phyloP scores from a whole-genome alignment of 2,329 filamentous ascomycete species.

The Helminthosporium solani region DNA sequence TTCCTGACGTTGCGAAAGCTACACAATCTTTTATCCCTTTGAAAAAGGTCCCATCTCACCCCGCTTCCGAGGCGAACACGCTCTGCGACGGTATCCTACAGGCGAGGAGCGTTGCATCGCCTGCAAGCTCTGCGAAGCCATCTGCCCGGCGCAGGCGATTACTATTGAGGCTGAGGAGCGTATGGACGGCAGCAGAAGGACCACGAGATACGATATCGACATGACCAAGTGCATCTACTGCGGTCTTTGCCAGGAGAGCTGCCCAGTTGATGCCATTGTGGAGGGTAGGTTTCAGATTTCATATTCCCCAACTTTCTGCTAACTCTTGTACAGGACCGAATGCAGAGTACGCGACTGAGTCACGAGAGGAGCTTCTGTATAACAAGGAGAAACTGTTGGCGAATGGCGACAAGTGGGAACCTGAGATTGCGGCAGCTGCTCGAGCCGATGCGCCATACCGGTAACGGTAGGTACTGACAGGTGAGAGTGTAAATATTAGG shows the following conservation, averaged over 20 bases:
- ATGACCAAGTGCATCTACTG: constrained; percentile 99
- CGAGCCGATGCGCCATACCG: constrained; percentile 83
- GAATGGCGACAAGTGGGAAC: constrained; percentile 81
- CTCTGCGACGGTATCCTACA: constrained; percentile 90
- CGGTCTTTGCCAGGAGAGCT: constrained; percentile 98
- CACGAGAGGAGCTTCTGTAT: constrained; percentile 90
- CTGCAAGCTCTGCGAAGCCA: constrained; percentile 98
- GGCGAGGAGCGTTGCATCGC: constrained; percentile 99
- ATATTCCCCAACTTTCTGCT: constrained; percentile 7
- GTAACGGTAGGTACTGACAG: constrained; percentile 23
- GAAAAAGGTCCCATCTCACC: constrained; percentile 98
- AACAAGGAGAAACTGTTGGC: constrained; percentile 94
- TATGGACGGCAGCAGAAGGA: constrained; percentile 90
- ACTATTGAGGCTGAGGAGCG: constrained; percentile 99
- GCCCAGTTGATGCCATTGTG: constrained; percentile 93
- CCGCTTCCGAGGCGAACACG: constrained; percentile 97
- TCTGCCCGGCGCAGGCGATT: constrained; percentile 97
- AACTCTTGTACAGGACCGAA: constrained; percentile 57
- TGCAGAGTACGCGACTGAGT: constrained; percentile 73
- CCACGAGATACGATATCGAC: constrained; percentile 97
- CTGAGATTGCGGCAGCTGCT: constrained; percentile 88
- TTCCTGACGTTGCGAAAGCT: constrained; percentile 58
- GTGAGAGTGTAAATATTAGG: constrained; percentile 36
- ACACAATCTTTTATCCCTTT: constrained; percentile 98
- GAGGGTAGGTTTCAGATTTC: constrained; percentile 54